Percentiles rank a stretch among this genome's conserved stretches.
These are phyloP conservation scores for Debaryomyces prosopidis DNA, from an alignment of 805 yeast species.

Conservation along the genomic window DNA sequence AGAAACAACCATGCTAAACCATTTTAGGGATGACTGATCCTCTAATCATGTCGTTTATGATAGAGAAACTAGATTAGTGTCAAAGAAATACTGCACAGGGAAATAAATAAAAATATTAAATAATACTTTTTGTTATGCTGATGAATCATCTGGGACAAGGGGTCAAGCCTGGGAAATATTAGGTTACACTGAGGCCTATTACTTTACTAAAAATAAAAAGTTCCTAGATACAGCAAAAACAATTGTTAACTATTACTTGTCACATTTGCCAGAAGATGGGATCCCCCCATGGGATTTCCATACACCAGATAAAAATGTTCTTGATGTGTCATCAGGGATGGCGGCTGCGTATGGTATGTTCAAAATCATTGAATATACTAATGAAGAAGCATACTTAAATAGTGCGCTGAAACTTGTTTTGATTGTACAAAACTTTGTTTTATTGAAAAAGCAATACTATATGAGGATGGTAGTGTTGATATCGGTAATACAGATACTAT, in stretches of 20 bases:
- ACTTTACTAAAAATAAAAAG: slow-evolving; percentile 19
- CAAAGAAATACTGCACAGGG: slow-evolving; percentile 28
- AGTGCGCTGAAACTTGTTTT: slow-evolving; percentile 15
- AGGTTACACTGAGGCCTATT: slow-evolving; percentile 24
- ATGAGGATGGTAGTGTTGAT: slow-evolving; percentile 12
- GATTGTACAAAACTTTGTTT: slow-evolving; percentile 1
- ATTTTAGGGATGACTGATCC: slow-evolving; percentile 20
- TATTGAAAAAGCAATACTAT: background rate
- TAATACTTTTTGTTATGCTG: too few relatives aligned
- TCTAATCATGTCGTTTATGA: slow-evolving; percentile 25
- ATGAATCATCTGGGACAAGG: slow-evolving; percentile 27
- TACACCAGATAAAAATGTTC: slow-evolving; percentile 20
- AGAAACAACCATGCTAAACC: slow-evolving; percentile 22
- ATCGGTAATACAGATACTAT: slow-evolving; percentile 21
- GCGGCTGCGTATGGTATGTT: slow-evolving; percentile 25
- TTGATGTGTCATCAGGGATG: slow-evolving; percentile 29
- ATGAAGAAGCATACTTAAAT: slow-evolving; percentile 12
- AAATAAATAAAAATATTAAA: too few relatives aligned
- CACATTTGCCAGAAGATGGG: slow-evolving; percentile 22
- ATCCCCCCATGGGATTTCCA: slow-evolving; percentile 26
- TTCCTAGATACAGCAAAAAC: slow-evolving; percentile 24
- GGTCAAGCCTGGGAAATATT: slow-evolving; percentile 34
- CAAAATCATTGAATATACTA: slow-evolving; percentile 16
- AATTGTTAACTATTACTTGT: slow-evolving; percentile 21
- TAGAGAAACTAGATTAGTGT: slow-evolving; percentile 15